Evolutionary conservation across 83 land plant species (phyloP).

Genomic region (Thuja plicata): DNA sequence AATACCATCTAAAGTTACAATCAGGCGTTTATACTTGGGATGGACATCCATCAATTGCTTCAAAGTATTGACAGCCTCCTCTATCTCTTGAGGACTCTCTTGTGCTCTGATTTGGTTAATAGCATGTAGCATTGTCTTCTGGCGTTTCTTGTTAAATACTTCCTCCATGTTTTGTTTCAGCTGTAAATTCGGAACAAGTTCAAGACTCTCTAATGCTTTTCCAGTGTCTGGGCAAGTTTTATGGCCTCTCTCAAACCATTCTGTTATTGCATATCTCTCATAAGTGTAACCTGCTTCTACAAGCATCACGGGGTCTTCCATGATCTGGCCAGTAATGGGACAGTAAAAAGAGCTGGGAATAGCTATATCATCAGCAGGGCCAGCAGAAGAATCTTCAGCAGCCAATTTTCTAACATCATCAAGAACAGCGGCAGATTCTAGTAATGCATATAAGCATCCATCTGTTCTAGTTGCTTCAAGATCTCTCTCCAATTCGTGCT

Average conservation of each 20-base stretch:
- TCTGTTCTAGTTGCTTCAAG: conserved; percentile 15
- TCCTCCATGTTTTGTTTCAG: conserved; percentile 31
- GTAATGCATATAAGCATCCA: conserved; percentile 7
- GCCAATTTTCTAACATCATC: conserved; percentile 20
- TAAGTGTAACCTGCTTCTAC: conserved; percentile 31
- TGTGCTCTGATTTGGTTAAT: conserved; percentile 21
- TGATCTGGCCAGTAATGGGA: conserved; percentile 28
- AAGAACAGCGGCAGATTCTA: conserved; percentile 19
- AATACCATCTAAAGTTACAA: conserved; percentile 31
- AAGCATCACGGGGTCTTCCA: conserved; percentile 33
- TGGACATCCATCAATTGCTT: conserved; percentile 17
- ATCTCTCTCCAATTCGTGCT: conserved; percentile 21
- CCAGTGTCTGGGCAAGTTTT: conserved; percentile 28
- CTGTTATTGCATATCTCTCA: conserved; percentile 29
- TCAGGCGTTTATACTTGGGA: conserved; percentile 20
- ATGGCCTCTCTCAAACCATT: conserved; percentile 29
- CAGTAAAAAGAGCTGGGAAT: conserved; percentile 28
- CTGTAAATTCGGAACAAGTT: conserved; percentile 25
- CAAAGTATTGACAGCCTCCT: conserved; percentile 26
- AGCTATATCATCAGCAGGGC: neutral
- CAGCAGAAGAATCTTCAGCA: conserved; percentile 25
- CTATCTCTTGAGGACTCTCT: conserved; percentile 1
- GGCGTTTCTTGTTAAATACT: conserved; percentile 18
- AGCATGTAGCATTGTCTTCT: conserved; percentile 15
- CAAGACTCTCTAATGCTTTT: conserved; percentile 21